Evolutionary conservation across 768 basidiomycete species (phyloP).

Genomic region (Tricholoma sp.): DNA sequence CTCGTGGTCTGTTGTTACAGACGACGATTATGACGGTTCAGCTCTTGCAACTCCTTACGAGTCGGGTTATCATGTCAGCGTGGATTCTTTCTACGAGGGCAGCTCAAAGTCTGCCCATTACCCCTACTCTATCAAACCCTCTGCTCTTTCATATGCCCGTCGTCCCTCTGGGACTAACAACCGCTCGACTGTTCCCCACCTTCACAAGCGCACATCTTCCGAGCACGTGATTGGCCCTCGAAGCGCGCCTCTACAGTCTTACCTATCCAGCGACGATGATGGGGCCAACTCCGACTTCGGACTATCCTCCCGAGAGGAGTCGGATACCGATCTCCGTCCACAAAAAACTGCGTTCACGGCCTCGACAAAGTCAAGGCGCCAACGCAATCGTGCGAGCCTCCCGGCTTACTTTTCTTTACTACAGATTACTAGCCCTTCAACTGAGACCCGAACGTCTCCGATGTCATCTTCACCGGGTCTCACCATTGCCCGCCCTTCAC

Average conservation of each 20-base stretch:
- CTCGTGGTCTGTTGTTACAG: conserved; percentile 60
- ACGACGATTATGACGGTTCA: conserved; percentile 56
- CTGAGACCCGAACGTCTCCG: conserved; percentile 32
- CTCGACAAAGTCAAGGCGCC: conserved; percentile 48
- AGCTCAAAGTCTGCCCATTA: conserved; percentile 38
- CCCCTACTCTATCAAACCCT: conserved; percentile 30
- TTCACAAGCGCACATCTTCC: conserved; percentile 50
- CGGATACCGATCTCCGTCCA: conserved; percentile 26
- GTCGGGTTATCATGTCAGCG: conserved; percentile 33
- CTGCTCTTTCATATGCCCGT: conserved; percentile 60
- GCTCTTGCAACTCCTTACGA: conserved; percentile 24
- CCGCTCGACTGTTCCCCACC: conserved; percentile 51
- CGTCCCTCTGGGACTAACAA: conserved; percentile 70
- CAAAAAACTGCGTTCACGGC: conserved; percentile 27
- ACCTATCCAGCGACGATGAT: conserved; percentile 40
- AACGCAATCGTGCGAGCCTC: conserved; percentile 70
- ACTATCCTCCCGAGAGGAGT: conserved; percentile 32
- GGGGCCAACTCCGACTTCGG: conserved; percentile 38
- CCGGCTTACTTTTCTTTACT: conserved; percentile 75
- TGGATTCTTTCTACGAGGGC: conserved; percentile 34
- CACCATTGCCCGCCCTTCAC: conserved; percentile 46
- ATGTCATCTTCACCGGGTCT: conserved; percentile 43
- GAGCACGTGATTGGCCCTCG: conserved; percentile 35
- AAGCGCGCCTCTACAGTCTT: conserved; percentile 37
- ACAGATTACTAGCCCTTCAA: conserved; percentile 39